Conservation (phyloP, 495 filamentous ascomycete genomes). For the Aspergillus nanangensis region DNA sequence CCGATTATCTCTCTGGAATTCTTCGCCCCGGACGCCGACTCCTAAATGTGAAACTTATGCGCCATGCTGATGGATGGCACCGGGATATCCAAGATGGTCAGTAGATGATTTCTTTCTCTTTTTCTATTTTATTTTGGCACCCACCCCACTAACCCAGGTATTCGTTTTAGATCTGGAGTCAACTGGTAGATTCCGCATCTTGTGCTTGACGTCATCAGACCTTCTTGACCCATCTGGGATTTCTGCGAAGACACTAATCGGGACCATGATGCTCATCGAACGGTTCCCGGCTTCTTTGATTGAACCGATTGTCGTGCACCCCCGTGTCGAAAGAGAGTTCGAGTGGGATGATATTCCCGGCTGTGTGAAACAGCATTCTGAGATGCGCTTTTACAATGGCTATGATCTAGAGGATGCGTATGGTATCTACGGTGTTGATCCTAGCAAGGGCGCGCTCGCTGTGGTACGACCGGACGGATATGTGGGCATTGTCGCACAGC, state of each 20-base stretch:
- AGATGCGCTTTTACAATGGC: slow-evolving; percentile 58
- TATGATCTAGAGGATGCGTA: slow-evolving; percentile 63
- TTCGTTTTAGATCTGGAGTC: slow-evolving; percentile 32
- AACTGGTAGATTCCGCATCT: slow-evolving; percentile 40
- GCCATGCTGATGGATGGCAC: slow-evolving; percentile 38
- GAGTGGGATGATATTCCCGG: slow-evolving; percentile 56
- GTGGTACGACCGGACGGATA: slow-evolving; percentile 61
- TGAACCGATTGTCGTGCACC: slow-evolving; percentile 57
- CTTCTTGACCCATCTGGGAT: slow-evolving; percentile 19
- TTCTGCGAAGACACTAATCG: slow-evolving; percentile 24
- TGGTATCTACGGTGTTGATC: slow-evolving; percentile 55
- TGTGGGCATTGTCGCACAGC: slow-evolving; percentile 50
- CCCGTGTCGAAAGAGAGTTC: slow-evolving; percentile 37
- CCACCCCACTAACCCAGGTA: slow-evolving; percentile 31
- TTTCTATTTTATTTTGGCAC: background rate
- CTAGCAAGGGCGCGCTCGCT: slow-evolving; percentile 52
- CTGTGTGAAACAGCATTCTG: slow-evolving; percentile 49
- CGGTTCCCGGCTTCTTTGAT: slow-evolving; percentile 39
- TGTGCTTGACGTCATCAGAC: slow-evolving; percentile 30
- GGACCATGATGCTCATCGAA: slow-evolving; percentile 33
- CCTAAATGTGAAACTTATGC: slow-evolving; percentile 28
- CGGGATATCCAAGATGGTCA: slow-evolving; percentile 47
- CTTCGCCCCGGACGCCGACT: slow-evolving; percentile 24
- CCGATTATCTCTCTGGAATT: slow-evolving; percentile 39
- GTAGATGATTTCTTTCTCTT: slow-evolving; percentile 1